Evolutionary conservation across 1,284 basidiomycete species (phyloP), one percentile per base, ranked within the genome.

Genomic region (Bondarzewia mesenterica): DNA sequence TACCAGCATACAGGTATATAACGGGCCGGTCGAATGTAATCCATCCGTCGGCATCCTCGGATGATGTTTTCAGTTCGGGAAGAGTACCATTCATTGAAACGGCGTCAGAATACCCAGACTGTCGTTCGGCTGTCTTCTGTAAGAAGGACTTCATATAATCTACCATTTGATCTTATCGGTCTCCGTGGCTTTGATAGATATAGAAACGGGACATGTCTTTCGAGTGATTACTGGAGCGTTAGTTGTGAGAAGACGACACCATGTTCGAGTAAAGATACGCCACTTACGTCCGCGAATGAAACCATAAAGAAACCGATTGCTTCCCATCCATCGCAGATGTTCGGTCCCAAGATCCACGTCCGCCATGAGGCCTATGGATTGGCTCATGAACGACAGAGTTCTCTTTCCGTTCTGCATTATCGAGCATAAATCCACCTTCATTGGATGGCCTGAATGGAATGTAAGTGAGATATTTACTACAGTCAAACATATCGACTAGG

Each of bases 331-430:
- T 3, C 95, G 80, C 41, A 94, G 64, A 58, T 89, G 70, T 51
- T 97, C 93, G 0, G 93, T 97, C 15, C 90, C 85, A 41, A 90
- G 65, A 63, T 95, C 92, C 23, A 94, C 58, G 58, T 98, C 93
- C 7, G 94, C 92, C 82, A 96, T 90, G 27, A 99, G 73, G 0
- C 95, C 95, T 16, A 93, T 65, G 0, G 89, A 81, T 63, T 91
- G 85, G 0, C 89, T 85, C 72, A 98, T 82, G 73, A 93, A 97
- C 7, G 89, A 90, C 58, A 92, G 79, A n/a, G 75, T 74, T n/a
- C 75, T 71, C 53, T 74, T 78, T 44, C 73, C 77, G 6, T 74
- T 72, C 58, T 93, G 89, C 0, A 75, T 81, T 35, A 96, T 66
- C 0, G 89, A 89, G 62, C 88, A 90, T 21, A 96, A 61, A 63